These are phyloP conservation scores for Dendrobium catenatum DNA, from an alignment of 106 monocot species.

Conservation along the genomic window DNA sequence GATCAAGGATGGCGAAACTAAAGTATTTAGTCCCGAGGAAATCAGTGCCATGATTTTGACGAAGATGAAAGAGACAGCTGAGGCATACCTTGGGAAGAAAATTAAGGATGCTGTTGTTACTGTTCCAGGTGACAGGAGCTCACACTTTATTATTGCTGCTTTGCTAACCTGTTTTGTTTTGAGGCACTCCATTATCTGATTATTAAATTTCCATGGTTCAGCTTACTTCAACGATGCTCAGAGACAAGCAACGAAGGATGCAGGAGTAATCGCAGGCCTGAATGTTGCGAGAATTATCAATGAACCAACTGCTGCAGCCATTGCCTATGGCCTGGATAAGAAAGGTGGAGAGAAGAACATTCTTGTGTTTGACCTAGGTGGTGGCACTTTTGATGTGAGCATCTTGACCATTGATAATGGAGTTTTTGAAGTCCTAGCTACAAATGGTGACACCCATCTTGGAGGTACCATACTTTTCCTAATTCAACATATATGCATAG, in stretches of 20 bases:
- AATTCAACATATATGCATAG: no score
- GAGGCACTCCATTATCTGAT: not conserved
- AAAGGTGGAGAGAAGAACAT: slow-evolving; percentile 36
- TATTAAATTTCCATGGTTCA: not conserved
- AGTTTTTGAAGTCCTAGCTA: slow-evolving; percentile 28
- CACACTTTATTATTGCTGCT: not conserved
- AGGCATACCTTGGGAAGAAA: slow-evolving; percentile 30
- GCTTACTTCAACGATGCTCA: slow-evolving; percentile 39
- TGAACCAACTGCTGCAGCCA: slow-evolving; percentile 33
- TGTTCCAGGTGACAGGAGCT: slow-evolving; percentile 20
- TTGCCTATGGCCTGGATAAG: slow-evolving; percentile 31
- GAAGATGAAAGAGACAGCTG: slow-evolving; percentile 34
- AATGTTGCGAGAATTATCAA: slow-evolving; percentile 32
- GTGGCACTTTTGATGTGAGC: slow-evolving; percentile 35
- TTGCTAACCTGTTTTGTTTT: not conserved
- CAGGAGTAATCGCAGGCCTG: slow-evolving; percentile 23
- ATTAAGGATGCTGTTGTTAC: slow-evolving; percentile 38
- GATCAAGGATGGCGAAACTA: slow-evolving; percentile 29
- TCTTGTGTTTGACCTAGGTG: slow-evolving; percentile 29
- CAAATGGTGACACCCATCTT: slow-evolving; percentile 31
- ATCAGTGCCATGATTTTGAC: slow-evolving; percentile 25
- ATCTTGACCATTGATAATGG: slow-evolving; percentile 29
- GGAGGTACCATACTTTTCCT: slow-evolving; percentile 16
- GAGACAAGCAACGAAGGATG: slow-evolving; percentile 35
- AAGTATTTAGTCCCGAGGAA: slow-evolving; percentile 33